phyloP scores from a whole-genome alignment of 176 grass and related monocot species.

The Carex scoparia region DNA sequence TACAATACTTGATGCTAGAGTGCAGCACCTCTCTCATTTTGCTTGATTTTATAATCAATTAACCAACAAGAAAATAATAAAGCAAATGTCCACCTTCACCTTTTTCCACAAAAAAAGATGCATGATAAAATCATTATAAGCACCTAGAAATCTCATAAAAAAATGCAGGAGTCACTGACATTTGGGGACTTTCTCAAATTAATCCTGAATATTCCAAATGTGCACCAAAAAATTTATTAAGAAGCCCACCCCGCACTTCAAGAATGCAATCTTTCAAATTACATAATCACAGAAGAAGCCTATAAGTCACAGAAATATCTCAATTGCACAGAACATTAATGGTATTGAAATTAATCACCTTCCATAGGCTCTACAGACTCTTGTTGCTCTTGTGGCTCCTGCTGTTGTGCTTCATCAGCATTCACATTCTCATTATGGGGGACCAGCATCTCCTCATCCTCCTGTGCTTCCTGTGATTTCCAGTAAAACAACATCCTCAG shows the following conservation, averaged over 20 bases:
- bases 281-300: slow-evolving; percentile 27
- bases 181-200: neutral
- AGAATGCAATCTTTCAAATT: slow-evolving; percentile 14
- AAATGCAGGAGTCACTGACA: neutral
- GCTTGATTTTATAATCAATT: neutral
- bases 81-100: neutral
- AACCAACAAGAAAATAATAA: neutral
- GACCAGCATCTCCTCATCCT: slow-evolving; percentile 84
- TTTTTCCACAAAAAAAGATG: neutral
- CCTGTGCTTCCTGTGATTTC: slow-evolving; percentile 35
- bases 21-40: no score
- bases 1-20: neutral
- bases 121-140: neutral
- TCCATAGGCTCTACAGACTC: slow-evolving; percentile 73
- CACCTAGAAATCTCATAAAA: neutral
- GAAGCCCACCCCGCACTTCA: neutral
- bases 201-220: neutral
- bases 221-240: neutral
- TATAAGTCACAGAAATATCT: slow-evolving; percentile 12
- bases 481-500: slow-evolving; percentile 35
- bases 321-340: neutral
- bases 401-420: slow-evolving; percentile 28
- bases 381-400: slow-evolving; percentile 57
- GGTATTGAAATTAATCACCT: slow-evolving; percentile 37
- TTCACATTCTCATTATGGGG: slow-evolving; percentile 58